phyloP scores from a whole-genome alignment of 2,329 filamentous ascomycete species.

The Epichloe glyceriae region DNA sequence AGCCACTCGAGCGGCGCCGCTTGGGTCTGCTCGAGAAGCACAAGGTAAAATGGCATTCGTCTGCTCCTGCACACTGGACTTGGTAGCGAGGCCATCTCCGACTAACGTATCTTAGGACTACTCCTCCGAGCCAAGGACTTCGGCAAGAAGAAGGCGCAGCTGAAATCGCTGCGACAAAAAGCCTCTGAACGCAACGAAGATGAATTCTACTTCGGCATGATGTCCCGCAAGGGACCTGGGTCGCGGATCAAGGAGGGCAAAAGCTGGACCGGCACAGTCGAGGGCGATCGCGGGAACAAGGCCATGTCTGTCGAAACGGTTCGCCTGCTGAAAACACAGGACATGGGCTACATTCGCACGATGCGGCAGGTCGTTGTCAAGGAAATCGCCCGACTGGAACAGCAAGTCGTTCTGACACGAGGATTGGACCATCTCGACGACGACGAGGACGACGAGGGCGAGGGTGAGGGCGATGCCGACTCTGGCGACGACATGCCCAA shows the following conservation, averaged over 20 bases:
- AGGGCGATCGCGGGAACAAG: slow-evolving; percentile 44
- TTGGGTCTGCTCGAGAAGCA: slow-evolving; percentile 93
- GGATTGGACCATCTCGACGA: slow-evolving; percentile 25
- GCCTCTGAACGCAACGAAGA: slow-evolving; percentile 55
- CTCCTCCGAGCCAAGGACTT: slow-evolving; percentile 52
- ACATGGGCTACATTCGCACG: slow-evolving; percentile 50
- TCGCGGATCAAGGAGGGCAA: slow-evolving; percentile 35
- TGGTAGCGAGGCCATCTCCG: neutral
- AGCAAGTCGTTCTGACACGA: slow-evolving; percentile 34
- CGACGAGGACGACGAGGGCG: slow-evolving; percentile 19
- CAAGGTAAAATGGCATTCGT: slow-evolving; percentile 43
- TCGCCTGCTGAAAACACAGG: slow-evolving; percentile 55
- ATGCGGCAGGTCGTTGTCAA: slow-evolving; percentile 47
- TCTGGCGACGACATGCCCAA: slow-evolving; percentile 19
- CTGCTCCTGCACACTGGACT: neutral
- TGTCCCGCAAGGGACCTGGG: slow-evolving; percentile 45
- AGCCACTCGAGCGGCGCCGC: slow-evolving; percentile 69
- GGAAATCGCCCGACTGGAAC: slow-evolving; percentile 42
- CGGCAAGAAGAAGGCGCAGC: slow-evolving; percentile 49
- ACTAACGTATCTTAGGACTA: slow-evolving; percentile 38
- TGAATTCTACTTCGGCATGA: slow-evolving; percentile 63
- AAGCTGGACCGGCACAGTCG: slow-evolving; percentile 40
- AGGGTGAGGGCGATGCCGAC: slow-evolving; percentile 16
- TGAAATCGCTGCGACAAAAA: slow-evolving; percentile 47
- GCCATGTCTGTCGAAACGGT: slow-evolving; percentile 43